A percentile compares a stretch with the other conserved stretches of the same genome.
Conservation (phyloP, 108 stramenopile genomes). For the Ochromonas danica region DNA sequence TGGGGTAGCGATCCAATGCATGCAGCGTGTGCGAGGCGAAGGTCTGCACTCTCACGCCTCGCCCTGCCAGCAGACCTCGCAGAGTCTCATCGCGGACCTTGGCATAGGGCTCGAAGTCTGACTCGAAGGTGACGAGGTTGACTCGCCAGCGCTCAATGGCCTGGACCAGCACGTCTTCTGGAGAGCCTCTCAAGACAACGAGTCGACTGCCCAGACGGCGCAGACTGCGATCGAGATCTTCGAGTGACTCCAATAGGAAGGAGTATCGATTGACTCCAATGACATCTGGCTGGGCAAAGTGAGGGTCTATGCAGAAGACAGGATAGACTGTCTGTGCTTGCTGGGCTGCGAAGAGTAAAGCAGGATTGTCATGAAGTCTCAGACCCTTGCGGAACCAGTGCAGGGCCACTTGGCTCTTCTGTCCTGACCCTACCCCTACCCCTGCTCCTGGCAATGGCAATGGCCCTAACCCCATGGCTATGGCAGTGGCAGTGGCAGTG, state of each 20-base stretch:
- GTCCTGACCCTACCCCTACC: too few species aligned
- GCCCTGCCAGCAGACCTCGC: constrained; percentile 36
- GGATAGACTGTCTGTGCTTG: constrained; percentile 31
- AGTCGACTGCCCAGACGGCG: constrained; percentile 58
- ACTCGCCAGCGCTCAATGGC: constrained; percentile 62
- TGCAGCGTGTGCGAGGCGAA: constrained; percentile 58
- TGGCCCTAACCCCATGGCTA: too few species aligned
- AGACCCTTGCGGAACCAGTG: constrained; percentile 89
- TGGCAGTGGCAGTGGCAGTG: too few species aligned
- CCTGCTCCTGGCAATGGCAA: too few species aligned
- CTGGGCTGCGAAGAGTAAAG: constrained; percentile 55
- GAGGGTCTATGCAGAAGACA: constrained; percentile 74
- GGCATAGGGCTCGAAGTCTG: constrained; percentile 64
- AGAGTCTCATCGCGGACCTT: constrained; percentile 42
- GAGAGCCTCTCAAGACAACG: constrained; percentile 72
- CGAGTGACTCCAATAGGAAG: constrained; percentile 78
- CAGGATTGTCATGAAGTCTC: constrained; percentile 87
- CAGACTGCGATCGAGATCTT: constrained; percentile 70
- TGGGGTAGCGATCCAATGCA: constrained; percentile 43
- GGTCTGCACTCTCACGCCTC: constrained; percentile 54
- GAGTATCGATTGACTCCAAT: constrained; percentile 61
- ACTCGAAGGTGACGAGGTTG: constrained; percentile 60
- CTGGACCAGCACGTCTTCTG: constrained; percentile 65
- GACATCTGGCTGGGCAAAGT: constrained; percentile 56
- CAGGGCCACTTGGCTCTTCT: too few species aligned